Base-by-base conservation (phyloP, 805 yeast species). In the Lachancea dasiensis region DNA sequence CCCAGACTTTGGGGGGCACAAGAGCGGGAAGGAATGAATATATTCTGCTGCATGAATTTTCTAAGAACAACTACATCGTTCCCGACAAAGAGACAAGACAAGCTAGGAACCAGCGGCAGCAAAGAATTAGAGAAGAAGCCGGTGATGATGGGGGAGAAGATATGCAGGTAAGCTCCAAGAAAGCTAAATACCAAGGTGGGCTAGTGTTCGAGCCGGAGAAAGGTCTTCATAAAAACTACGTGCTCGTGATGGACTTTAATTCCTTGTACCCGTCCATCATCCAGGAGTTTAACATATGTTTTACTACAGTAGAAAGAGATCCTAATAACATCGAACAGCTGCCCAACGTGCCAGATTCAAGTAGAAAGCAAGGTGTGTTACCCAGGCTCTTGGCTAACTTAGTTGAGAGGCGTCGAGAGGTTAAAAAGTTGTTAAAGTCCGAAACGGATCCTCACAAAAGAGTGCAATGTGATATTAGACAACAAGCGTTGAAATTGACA, bases 191-290 rank as follows among this genome's bases (percentile, higher is more conserved):
- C 58, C 85, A 83, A 57, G 96, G 96, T 69, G 96, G 98, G 58
- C 71, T 86, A 47, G 98, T 92, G 21, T 86, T 92, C 61, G 98
- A 92, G 47, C 98, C 98, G 1, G 96, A 85, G 53, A 86, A 82
- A 56, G 98, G 98, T 2, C 67, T 92, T 27, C 95, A 90, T 57
- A 86, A 86, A 56, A 82, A 86, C 48, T 85, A 81, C 56, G 75
- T 87, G 3, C 64, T 92, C 45, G 98, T 92, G 16, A 89, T 92
- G 97, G 98, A 92, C 65, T 92, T 92, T 79, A 92, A 92, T 65
- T 86, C 96, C 34, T 73, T 92, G 65, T 92, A 92, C 57, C 98
- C 98, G 7, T 85, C 95, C 45, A 90, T 92, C 55, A 92, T 92
- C 50, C 98, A 92, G 64, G 98, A 92, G 62, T 92, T 74, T 62